Conservation (phyloP, 1,284 basidiomycete genomes). For the Coniferiporia sulphurascens region DNA sequence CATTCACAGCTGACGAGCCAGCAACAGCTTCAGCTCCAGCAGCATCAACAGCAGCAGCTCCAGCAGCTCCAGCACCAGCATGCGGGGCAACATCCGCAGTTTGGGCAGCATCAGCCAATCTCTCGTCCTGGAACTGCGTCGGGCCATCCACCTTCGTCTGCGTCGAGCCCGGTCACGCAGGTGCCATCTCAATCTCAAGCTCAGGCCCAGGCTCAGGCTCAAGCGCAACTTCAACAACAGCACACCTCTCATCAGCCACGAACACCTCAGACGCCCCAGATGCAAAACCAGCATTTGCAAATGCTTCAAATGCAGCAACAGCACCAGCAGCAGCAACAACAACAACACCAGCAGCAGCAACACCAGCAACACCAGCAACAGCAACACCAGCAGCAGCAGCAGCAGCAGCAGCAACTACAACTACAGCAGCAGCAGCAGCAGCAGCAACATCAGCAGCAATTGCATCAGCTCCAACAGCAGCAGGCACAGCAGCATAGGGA, state of each 20-base stretch:
- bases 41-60: slow-evolving; percentile 15
- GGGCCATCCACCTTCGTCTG: slow-evolving; percentile 12
- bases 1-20: slow-evolving; percentile 11
- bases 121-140: slow-evolving; percentile 18
- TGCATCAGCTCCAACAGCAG: slow-evolving; percentile 1
- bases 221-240: background rate
- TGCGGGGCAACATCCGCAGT: background rate
- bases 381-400: background rate
- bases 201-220: slow-evolving; percentile 18
- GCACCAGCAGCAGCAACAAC: slow-evolving; percentile 24
- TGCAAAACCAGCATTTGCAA: slow-evolving; percentile 12
- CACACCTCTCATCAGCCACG: slow-evolving; percentile 17
- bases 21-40: slow-evolving; percentile 9
- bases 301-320: slow-evolving; percentile 20
- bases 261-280: slow-evolving; percentile 26
- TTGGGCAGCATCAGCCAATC: slow-evolving; percentile 17
- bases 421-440: slow-evolving; percentile 23
- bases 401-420: slow-evolving; percentile 22
- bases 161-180: background rate
- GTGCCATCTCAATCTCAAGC: background rate
- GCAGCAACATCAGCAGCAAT: slow-evolving; percentile 16
- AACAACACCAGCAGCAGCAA: slow-evolving; percentile 10
- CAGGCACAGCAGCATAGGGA: slow-evolving; percentile 18
- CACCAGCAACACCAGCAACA: slow-evolving; percentile 5
- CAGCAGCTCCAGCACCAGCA: slow-evolving; percentile 14